Percentiles rank a stretch among this genome's conserved stretches.
phyloP scores from a whole-genome alignment of 768 basidiomycete species.

The Chalciporus sphaerocephalus region DNA sequence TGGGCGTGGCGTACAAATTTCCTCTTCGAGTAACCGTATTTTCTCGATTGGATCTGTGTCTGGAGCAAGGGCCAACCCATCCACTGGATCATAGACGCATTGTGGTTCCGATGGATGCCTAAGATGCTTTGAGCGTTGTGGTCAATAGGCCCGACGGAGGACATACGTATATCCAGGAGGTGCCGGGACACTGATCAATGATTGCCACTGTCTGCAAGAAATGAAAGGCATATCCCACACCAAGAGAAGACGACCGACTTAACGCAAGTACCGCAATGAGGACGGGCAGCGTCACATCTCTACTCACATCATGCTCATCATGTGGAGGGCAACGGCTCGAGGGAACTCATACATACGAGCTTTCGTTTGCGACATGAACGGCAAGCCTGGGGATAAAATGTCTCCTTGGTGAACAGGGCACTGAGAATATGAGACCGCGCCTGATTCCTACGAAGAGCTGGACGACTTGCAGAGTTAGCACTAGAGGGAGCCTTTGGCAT shows the following conservation, averaged over 20 bases:
- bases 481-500: conserved; percentile 66
- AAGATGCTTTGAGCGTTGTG: conserved; percentile 10
- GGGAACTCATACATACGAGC: conserved; percentile 48
- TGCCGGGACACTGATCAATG: conserved; percentile 76
- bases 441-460: conserved; percentile 77
- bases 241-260: conserved; percentile 50
- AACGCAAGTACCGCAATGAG: conserved; percentile 80
- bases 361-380: conserved; percentile 81
- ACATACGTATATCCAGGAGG: conserved; percentile 80
- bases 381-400: conserved; percentile 51
- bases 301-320: conserved; percentile 27
- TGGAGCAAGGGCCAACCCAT: conserved; percentile 71
- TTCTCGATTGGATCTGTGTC: conserved; percentile 78
- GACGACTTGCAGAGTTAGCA: conserved; percentile 38
- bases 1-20: conserved; percentile 54
- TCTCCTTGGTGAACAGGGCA: conserved; percentile 8
- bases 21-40: conserved; percentile 70
- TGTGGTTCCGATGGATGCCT: conserved; percentile 85
- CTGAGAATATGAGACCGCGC: conserved; percentile 32
- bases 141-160: background rate
- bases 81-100: conserved; percentile 83
- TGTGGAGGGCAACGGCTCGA: background rate
- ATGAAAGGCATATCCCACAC: conserved; percentile 1
- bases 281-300: conserved; percentile 88
- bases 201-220: conserved; percentile 66